Evolutionary conservation across 768 basidiomycete species (phyloP), one percentile per base, ranked within the genome.

Genomic region (Lentinula guzmanii): DNA sequence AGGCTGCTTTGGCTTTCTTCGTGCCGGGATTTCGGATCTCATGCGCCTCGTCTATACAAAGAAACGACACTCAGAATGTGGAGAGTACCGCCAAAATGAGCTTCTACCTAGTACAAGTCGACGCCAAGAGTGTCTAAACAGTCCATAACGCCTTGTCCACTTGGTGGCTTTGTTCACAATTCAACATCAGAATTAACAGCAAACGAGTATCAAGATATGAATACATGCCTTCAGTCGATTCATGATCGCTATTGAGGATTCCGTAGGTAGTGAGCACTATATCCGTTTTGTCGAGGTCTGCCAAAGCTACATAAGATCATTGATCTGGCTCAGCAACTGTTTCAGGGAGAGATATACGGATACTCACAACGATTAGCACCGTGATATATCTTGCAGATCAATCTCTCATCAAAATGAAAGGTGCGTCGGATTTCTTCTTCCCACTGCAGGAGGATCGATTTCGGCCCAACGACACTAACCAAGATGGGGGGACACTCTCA

Each of bases 391-490:
- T 87, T 73, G 4, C 95, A 93, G 0, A 77, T 81, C 8, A 95
- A 75, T 2, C 77, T 78, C 3, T 80, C 77, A 0, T 85, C 84
- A 16, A 5, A 28, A 15, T 16, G 15, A 11, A 37, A 21, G 77
- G 89, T 86, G 65, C 87, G 91, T 54, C 81, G 71, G 50, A 94
- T 85, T 71, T 99, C 96, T 5, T 83, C 78, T 8, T 87, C 87
- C 96, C 96, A 99, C 71, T 99, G 97, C 9, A 83, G 82, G 60
- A 97, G 86, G 13, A 99, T 83, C 11, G 91, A 84, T 13, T 96
- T 80, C 2, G 96, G 96, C 53, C 89, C 91, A 34, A 98, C 77
- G 42, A 98, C 89, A 15, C 96, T 95, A 11, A 64, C 16, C 43
- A 50, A 54, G 55, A 3, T 46, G 66, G 21, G 58, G 58, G 57